Evolutionary conservation across 768 basidiomycete genomes (phyloP).

Genomic region (Auriscalpium microsporum): DNA sequence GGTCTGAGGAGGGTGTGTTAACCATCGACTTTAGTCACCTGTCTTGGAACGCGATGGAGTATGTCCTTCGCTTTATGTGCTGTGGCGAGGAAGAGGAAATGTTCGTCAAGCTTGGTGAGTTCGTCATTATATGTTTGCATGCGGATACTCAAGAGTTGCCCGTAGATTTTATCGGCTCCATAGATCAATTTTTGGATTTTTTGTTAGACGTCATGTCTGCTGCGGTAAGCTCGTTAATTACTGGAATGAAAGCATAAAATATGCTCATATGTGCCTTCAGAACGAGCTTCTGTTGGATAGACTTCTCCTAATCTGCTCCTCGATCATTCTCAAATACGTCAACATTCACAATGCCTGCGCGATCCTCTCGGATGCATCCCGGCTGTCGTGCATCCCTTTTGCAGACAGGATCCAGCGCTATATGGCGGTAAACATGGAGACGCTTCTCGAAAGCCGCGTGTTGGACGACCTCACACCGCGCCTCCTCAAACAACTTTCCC

Average conservation of each 20-base stretch:
- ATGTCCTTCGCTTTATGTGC: conserved; percentile 70
- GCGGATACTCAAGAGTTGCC: neutral
- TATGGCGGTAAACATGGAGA: conserved; percentile 78
- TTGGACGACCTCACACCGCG: conserved; percentile 66
- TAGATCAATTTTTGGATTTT: conserved; percentile 77
- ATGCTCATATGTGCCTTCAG: conserved; percentile 26
- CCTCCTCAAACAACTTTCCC: conserved; percentile 59
- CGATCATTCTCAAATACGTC: conserved; percentile 56
- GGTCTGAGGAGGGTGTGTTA: conserved; percentile 42
- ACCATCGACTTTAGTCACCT: conserved; percentile 67
- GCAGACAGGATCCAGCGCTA: conserved; percentile 68
- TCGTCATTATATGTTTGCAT: neutral
- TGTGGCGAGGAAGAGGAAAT: conserved; percentile 59
- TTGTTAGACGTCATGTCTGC: conserved; percentile 81
- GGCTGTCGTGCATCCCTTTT: conserved; percentile 65
- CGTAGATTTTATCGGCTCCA: conserved; percentile 50
- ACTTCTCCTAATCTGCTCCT: conserved; percentile 76
- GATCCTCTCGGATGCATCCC: conserved; percentile 73
- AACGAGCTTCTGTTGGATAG: conserved; percentile 86
- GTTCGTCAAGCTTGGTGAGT: conserved; percentile 64
- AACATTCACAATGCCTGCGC: conserved; percentile 71
- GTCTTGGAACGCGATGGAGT: conserved; percentile 63
- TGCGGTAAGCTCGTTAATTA: conserved; percentile 45
- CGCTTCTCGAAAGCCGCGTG: conserved; percentile 70
- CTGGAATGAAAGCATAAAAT: neutral